Percentiles rank a stretch among this genome's conserved stretches.
Conservation (phyloP, 148 eudicot species). For the Polygonum aviculare region DNA sequence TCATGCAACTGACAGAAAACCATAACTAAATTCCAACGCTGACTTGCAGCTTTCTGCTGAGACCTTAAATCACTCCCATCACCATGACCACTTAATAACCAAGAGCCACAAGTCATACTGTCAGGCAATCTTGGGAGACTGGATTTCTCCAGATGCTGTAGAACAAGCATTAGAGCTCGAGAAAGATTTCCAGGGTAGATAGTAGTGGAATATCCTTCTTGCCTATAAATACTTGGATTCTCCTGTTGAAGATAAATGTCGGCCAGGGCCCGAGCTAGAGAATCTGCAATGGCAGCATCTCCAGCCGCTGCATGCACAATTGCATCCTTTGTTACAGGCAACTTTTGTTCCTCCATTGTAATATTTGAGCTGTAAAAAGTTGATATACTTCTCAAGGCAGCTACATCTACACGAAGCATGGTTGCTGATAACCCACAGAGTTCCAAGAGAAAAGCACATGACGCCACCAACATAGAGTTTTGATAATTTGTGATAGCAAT, state of each 20-base stretch:
- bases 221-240: constrained; percentile 23
- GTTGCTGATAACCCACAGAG: constrained; percentile 84
- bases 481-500: constrained; percentile 81
- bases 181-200: constrained; percentile 32
- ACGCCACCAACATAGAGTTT: constrained; percentile 75
- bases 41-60: constrained; percentile 81
- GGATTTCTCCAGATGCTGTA: constrained; percentile 85
- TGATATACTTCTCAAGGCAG: constrained; percentile 77
- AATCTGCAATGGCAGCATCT: constrained; percentile 63
- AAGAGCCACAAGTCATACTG: constrained; percentile 77
- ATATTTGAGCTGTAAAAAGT: constrained; percentile 61
- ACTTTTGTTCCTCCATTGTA: constrained; percentile 35
- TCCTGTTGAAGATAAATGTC: constrained; percentile 68
- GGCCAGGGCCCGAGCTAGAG: constrained; percentile 84
- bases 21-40: constrained; percentile 82
- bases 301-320: constrained; percentile 33
- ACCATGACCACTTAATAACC: constrained; percentile 74
- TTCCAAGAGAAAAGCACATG: constrained; percentile 88
- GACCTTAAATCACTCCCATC: constrained; percentile 87
- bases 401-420: constrained; percentile 64
- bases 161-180: constrained; percentile 64
- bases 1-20: constrained; percentile 85
- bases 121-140: constrained; percentile 49
- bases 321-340: constrained; percentile 42
- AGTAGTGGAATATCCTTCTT: constrained; percentile 28